phyloP scores from a whole-genome alignment of 768 basidiomycete species.

The Suillus hirtellus region DNA sequence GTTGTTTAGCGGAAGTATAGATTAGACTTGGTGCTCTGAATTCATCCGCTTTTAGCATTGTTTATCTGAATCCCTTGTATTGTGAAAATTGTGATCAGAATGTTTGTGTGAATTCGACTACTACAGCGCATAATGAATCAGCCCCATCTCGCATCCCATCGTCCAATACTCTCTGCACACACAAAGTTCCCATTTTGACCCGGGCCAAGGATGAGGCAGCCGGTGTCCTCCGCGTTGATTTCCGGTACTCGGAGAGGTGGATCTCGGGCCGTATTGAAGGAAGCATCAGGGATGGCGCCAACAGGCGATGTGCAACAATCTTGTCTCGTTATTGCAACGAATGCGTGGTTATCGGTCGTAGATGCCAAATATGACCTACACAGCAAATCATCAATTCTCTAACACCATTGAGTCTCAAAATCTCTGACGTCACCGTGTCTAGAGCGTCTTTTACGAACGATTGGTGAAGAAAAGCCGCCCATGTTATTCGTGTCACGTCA shows the following conservation, averaged over 20 bases:
- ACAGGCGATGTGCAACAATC: slow-evolving; percentile 49
- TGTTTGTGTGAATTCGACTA: neutral
- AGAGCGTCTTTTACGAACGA: slow-evolving; percentile 55
- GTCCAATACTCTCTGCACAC: slow-evolving; percentile 44
- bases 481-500: slow-evolving; percentile 53
- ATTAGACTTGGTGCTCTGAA: slow-evolving; percentile 29
- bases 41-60: slow-evolving; percentile 42
- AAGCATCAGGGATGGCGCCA: slow-evolving; percentile 40
- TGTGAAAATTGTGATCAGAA: neutral
- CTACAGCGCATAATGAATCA: slow-evolving; percentile 17
- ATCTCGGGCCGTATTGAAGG: slow-evolving; percentile 21
- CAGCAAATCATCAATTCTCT: slow-evolving; percentile 11
- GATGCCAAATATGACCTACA: slow-evolving; percentile 5
- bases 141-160: slow-evolving; percentile 44
- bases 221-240: slow-evolving; percentile 54
- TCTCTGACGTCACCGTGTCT: slow-evolving; percentile 38
- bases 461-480: slow-evolving; percentile 58
- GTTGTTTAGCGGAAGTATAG: slow-evolving; percentile 30
- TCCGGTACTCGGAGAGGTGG: slow-evolving; percentile 44
- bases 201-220: slow-evolving; percentile 42
- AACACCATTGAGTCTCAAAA: slow-evolving; percentile 7
- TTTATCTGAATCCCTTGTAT: slow-evolving; percentile 19
- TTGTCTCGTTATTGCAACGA: slow-evolving; percentile 49
- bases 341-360: slow-evolving; percentile 25
- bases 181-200: slow-evolving; percentile 36